Base-by-base conservation (phyloP, 2,329 filamentous ascomycete genomes). In the Aspergillus sergii region DNA sequence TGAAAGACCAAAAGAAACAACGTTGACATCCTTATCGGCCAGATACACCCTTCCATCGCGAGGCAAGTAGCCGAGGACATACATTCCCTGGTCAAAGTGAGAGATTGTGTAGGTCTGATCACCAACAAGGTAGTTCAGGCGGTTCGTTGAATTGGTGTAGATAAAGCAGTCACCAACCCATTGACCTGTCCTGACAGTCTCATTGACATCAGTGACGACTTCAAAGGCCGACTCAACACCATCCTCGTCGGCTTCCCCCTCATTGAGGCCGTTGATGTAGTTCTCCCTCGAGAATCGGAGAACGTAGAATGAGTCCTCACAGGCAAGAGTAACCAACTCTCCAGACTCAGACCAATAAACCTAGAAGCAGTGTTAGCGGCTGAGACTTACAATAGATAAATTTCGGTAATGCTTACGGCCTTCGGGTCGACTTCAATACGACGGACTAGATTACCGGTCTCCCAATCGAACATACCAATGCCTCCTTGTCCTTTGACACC, bases 131-230 rank as follows among this genome's bases (percentile, higher is more conserved):
- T 98, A 98, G 84, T 98, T 98, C 64, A 99, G 85, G 66, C 95
- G 91, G 84, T 98, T 97, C 11, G 94, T 96, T 78, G 87, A 91
- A 84, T 96, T 98, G 60, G 95, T 97, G 85, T 98, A 99, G 77
- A 98, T 94, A 85, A 99, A 97, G 83, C 94, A 97, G 82, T 99
- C 95, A 66, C 95, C 95, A 62, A 99, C 92, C 95, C 95, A 99
- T 82, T 96, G 92, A 71, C 94, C 95, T 23, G 94, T 97, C 68
- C 92, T 91, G 58, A 98, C 93, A 67, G 86, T 92, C 81, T 98
- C 95, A 75, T 91, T 94, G 74, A 97, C 93, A 76, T 98, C 95
- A 28, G 94, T 97, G 60, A 98, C 92, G 32, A 98, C 91, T 75
- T 98, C 95, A 71, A 99, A 97, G 7, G 95, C 95, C 28, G 94